Base-by-base conservation (phyloP, 371 early-diverging fungal genomes). In the Mucor piriformis region DNA sequence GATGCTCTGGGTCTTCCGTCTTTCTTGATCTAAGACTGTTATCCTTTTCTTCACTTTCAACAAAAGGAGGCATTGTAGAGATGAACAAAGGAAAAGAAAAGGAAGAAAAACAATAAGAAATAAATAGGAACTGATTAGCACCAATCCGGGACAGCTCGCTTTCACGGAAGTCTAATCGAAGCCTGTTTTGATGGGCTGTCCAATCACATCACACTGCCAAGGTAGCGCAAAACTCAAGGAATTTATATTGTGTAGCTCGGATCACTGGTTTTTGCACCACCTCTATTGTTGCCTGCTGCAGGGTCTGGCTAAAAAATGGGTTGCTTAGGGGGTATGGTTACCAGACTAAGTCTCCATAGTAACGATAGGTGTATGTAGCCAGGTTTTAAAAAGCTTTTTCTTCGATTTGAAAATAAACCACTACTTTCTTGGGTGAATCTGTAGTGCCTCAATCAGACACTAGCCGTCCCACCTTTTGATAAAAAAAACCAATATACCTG, bases 1-100 rank as follows among this genome's bases (percentile, higher is more conserved):
- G 86, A 52, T 81, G 76, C 1, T 3, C 24, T 32, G 51, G 34
- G 21, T 58, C 59, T 16, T 38, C 43, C 6, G 42, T 27, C 18
- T 29, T 42, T 44, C 59, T 57, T 40, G 50, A 49, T 40, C 55
- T 16, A 12, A 55, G 34, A n/a, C 42, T 54, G 21, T 33, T 44
- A 13, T 42, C 33, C 33, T 60, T 54, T 48, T 61, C 54, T 49
- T 54, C 61, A 11, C 49, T 54, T 40, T 61, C 61, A 23, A 38
- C 16, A 40, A 61, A 61, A 35, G 61, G 61, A 24, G 61, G 61
- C 61, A 61, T 46, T 40, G 6, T n/a, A 25, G 8, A 0, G 7
- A 24, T 32, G 12, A 27, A 43, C 13, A 6, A 27, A 29, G 7
- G 23, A 32, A 47, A 33, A 46, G 27, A 59, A 24, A 27, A 16